These are phyloP conservation scores for Ammopiptanthus mongolicus DNA, from an alignment of 306 rosid genomes.

Conservation along the genomic window DNA sequence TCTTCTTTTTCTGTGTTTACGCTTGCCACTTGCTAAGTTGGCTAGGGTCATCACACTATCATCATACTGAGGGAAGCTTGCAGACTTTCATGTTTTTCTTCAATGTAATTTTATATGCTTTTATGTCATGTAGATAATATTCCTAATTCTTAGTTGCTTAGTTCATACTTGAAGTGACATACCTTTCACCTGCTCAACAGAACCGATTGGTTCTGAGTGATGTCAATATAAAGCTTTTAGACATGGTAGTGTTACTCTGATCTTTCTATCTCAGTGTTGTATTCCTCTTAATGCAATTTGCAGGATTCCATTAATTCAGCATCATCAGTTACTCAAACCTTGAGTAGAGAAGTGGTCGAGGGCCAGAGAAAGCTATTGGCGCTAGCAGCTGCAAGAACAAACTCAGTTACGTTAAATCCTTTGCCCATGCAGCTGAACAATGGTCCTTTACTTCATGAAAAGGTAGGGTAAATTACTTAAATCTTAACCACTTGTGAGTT, in stretches of 20 bases:
- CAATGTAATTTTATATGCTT: slow-evolving; percentile 3
- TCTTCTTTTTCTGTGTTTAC: neutral
- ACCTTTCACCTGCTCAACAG: neutral
- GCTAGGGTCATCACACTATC: neutral
- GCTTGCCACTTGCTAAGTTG: neutral
- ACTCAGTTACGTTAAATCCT: slow-evolving; percentile 61
- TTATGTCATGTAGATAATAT: neutral
- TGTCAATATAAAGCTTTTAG: neutral
- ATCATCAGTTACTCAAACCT: slow-evolving; percentile 73
- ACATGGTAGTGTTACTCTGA: neutral
- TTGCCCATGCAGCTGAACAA: slow-evolving; percentile 64
- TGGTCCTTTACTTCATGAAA: slow-evolving; percentile 83
- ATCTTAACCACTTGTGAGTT: neutral
- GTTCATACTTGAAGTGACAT: neutral
- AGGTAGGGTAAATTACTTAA: slow-evolving; percentile 51
- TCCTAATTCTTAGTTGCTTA: neutral
- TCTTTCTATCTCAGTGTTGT: neutral
- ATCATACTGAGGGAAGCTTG: neutral
- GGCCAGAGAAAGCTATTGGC: slow-evolving; percentile 87
- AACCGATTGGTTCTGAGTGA: neutral
- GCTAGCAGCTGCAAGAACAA: slow-evolving; percentile 66
- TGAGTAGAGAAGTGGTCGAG: slow-evolving; percentile 81
- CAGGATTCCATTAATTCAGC: slow-evolving; percentile 91
- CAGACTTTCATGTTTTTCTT: neutral
- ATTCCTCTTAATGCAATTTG: slow-evolving; percentile 21